Conservation (phyloP, 768 basidiomycete species). For the Mycena epipterygia region DNA sequence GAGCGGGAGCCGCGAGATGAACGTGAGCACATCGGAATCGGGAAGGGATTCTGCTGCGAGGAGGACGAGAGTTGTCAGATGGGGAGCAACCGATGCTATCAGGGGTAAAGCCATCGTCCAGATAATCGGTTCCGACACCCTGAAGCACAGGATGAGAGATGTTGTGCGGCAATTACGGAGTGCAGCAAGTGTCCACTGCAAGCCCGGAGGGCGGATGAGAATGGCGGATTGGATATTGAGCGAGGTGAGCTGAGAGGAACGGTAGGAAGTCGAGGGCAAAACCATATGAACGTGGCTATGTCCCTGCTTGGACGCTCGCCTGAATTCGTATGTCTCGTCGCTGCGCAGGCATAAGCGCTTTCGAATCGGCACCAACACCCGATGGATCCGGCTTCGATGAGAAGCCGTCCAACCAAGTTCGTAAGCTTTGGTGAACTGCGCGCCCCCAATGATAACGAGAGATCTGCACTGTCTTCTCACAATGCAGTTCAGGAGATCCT, state of each 20-base stretch:
- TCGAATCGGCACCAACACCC: neutral
- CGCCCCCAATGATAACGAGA: neutral
- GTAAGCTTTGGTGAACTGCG: slow-evolving; percentile 3
- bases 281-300: neutral
- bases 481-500: slow-evolving; percentile 9
- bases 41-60: neutral
- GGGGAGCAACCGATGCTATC: neutral
- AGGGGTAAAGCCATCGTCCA: neutral
- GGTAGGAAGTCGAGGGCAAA: neutral
- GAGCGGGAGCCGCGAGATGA: neutral
- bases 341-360: neutral
- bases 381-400: neutral
- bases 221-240: slow-evolving; percentile 3
- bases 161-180: neutral
- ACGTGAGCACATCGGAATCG: neutral
- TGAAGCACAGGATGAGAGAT: neutral
- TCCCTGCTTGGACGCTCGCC: neutral
- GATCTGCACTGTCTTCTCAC: neutral
- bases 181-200: neutral
- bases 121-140: neutral
- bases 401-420: neutral
- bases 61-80: neutral
- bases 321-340: neutral
- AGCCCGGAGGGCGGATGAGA: neutral
- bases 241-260: neutral